Percentiles rank a stretch among this genome's conserved stretches.
phyloP scores from a whole-genome alignment of 225 moss, liverwort and hornwort genomes.

The Asterella californica region DNA sequence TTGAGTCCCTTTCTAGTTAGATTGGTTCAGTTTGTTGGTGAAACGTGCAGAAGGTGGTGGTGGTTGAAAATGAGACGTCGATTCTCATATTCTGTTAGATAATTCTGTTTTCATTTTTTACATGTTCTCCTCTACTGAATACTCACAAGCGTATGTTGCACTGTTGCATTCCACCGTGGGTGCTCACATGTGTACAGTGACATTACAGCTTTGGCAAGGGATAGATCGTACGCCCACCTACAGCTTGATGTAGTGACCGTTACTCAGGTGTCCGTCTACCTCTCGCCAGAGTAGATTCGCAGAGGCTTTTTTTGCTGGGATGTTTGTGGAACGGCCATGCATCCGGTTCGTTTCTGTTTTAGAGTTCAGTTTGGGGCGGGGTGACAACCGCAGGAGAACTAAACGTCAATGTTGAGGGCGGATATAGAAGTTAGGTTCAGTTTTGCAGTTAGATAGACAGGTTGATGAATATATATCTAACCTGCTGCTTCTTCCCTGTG shows the following conservation, averaged over 20 bases:
- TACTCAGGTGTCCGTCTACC: conserved; percentile 52
- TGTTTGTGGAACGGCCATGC: background rate
- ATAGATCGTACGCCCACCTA: conserved; percentile 83
- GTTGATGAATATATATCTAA: too few species aligned
- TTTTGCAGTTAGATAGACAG: background rate
- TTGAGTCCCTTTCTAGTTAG: background rate
- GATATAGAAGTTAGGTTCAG: background rate
- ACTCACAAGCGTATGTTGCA: conserved; percentile 11
- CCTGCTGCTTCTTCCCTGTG: background rate
- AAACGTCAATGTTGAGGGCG: too few species aligned
- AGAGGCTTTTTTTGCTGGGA: background rate
- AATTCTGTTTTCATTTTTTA: background rate
- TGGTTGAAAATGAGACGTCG: background rate
- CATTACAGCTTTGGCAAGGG: conserved; percentile 97
- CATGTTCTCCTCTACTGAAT: background rate
- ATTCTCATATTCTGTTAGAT: background rate
- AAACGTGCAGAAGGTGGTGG: background rate
- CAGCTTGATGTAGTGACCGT: conserved; percentile 93
- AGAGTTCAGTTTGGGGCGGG: too few species aligned
- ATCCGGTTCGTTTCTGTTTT: background rate
- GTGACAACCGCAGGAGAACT: too few species aligned
- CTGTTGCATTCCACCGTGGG: conserved; percentile 17
- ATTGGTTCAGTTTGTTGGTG: background rate
- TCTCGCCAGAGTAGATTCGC: background rate
- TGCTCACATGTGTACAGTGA: conserved; percentile 55